Base-by-base conservation (phyloP, 768 basidiomycete species). In the Boletus rubropictus region DNA sequence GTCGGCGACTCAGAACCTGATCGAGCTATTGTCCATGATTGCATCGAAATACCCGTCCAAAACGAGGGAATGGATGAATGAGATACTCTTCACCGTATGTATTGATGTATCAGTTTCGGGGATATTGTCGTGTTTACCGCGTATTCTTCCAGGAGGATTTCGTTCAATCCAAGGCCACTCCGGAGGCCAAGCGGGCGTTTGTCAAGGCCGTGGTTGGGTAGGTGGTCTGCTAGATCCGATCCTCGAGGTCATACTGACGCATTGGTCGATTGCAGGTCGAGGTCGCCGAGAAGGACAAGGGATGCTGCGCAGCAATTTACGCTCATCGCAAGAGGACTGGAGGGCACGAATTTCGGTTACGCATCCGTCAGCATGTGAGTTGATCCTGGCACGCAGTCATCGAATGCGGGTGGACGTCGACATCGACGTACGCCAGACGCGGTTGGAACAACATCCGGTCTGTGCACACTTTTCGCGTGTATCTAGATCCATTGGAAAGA, bases 261-360 rank as follows among this genome's bases (percentile, higher is more conserved):
- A 9, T 20, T 47, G 42, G 49, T 17, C 5, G 17, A 37, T 47
- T 32, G 9, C 45, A 87, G 87, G 22, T 81, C 88, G 29, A 76
- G 87, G 34, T 86, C 86, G 15, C 69, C 81, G 3, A 85, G 83
- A 60, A 76, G 74, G 54, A 89, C 83, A 29, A 72, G 86, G 52
- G 90, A 92, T 32, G 90, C 91, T 0, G 82, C 89, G 10, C 82
- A 91, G 54, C 88, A 94, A 52, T 93, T 95, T 64, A 84, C 85
- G 1, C 73, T 95, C 0, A 77, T 95, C 17, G 85, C 89, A 10
- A 69, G 91, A 58, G 91, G 91, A 3, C 65, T 93, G 47, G 89
- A 89, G 55, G 88, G 86, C 7, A 85, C 89, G 8, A 83, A 79
- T 50, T 94, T 93, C 64, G 91, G 91, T 7, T 90, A 86, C 63